Evolutionary conservation across 371 early-diverging fungal genomes (phyloP).

Genomic region (Zychaea mexicana): DNA sequence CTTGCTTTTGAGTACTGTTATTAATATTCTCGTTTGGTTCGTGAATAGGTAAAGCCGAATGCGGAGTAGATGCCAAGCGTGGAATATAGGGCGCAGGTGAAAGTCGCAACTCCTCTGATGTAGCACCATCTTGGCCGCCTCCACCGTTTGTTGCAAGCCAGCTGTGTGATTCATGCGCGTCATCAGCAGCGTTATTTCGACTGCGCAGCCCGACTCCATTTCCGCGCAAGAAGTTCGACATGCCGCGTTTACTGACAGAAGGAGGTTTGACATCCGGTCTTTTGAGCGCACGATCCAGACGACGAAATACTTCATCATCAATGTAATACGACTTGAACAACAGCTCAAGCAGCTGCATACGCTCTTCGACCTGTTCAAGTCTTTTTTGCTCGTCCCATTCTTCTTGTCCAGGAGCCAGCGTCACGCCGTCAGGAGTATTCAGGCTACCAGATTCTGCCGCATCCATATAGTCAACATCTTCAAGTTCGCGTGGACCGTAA

Average conservation of each 20-base stretch:
- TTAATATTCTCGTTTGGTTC: neutral
- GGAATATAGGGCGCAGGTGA: neutral
- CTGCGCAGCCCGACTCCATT: neutral
- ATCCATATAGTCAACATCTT: neutral
- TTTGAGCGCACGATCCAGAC: constrained; percentile 6
- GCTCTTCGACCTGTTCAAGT: constrained; percentile 24
- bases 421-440: neutral
- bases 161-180: neutral
- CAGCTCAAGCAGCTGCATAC: constrained; percentile 23
- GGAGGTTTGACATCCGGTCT: neutral
- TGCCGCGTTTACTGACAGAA: neutral
- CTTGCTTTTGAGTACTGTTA: too few relatives aligned
- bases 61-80: neutral
- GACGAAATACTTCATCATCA: constrained; percentile 8
- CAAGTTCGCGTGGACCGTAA: neutral
- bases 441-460: neutral
- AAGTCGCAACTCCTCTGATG: neutral
- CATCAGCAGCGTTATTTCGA: neutral
- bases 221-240: neutral
- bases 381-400: constrained; percentile 11
- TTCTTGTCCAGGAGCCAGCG: neutral
- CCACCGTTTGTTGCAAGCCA: neutral
- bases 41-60: neutral
- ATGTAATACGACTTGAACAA: constrained; percentile 12
- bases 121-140: neutral